Evolutionary conservation across 495 filamentous ascomycete genomes (phyloP), one percentile per base, ranked within the genome.

Genomic region (Penicillium antarcticum): DNA sequence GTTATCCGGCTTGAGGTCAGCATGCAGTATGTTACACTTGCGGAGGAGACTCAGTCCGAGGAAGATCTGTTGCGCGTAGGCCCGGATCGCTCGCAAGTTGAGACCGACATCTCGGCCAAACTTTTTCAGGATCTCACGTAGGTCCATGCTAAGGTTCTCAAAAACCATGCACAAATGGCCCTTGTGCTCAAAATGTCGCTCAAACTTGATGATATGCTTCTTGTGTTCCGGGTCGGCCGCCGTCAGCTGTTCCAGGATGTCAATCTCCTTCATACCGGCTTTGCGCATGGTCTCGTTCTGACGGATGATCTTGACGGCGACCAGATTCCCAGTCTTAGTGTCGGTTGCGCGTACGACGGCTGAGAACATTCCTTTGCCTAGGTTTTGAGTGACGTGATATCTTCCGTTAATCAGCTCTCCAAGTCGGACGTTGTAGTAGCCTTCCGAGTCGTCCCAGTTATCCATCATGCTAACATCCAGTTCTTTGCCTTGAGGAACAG

Each of bases 1-100:
- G 60, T 98, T 98, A 80, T 98, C 94, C 4, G 94, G 94, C 65
- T 98, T 98, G 53, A 98, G 67, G 74, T 98, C 94, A 2, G 92
- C 92, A 63, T 98, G 94, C 33, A 98, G 73, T 63, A 97, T 89
- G 69, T 91, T 88, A 78, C 88, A 92, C 62, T 90, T 91, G 56
- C 90, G 86, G 63, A 98, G 79, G 48, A 94, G 81, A 61, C 83
- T 84, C 47, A 97, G 71, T 1, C 89, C 90, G 29, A 91, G 78
- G 68, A 98, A 97, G 67, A 97, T 95, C 70, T 97, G 95, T 56
- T 89, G 87, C 13, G 92, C 91, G 61, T 96, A 98, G 14, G 82
- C 84, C 48, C 89, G 82, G 34, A 96, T 91, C 7, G 90, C 92
- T 44, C 80, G 81, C 42, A 97, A 65, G 61, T 92, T 95, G 65